Evolutionary conservation across 164 flowering plant species (phyloP), one percentile per base, ranked within the genome.

Genomic region (Nymphaea thermarum): DNA sequence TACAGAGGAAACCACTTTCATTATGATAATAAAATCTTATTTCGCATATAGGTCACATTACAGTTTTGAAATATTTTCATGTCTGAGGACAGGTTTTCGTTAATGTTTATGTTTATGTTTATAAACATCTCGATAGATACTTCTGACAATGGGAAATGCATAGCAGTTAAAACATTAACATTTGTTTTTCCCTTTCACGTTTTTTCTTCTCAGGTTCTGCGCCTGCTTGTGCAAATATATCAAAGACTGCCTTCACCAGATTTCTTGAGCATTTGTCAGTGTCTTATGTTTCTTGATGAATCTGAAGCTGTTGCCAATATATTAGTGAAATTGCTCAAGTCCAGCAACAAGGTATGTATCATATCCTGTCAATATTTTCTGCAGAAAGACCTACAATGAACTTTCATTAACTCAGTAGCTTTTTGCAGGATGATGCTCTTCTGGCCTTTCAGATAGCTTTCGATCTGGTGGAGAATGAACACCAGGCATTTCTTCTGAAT

Each of bases 381-480:
- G 14, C 14, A 25, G 36, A 25, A 25, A 25, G 36, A 25, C 57
- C 57, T 51, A 51, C 8, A 51, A 15, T 25, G 8, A 51, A 10
- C 57, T 51, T 51, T 51, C 14, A 8, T 51, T 51, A 51, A 51
- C 57, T 51, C 57, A 15, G 3, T 51, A 51, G 3, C 14, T 25
- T 8, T 51, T 69, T 67, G 69, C 68, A 78, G 80, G 98, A 92
- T 73, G 98, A 95, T 47, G 88, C 91, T 65, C 77, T 95, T 14
- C 69, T 95, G 77, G 91, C 94, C 62, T 92, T 92, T 75, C 99
- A 92, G 76, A 87, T 92, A 70, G 96, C 96, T 15, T 95, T 95
- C 77, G 97, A 95, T 81, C 95, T 95, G 60, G 87, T 87, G 8
- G 99, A 90, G 77, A 95, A 95, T 75, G 99, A 95, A 78, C 87